phyloP scores from a whole-genome alignment of 345 rosid species.

The Ceriops decandra region DNA sequence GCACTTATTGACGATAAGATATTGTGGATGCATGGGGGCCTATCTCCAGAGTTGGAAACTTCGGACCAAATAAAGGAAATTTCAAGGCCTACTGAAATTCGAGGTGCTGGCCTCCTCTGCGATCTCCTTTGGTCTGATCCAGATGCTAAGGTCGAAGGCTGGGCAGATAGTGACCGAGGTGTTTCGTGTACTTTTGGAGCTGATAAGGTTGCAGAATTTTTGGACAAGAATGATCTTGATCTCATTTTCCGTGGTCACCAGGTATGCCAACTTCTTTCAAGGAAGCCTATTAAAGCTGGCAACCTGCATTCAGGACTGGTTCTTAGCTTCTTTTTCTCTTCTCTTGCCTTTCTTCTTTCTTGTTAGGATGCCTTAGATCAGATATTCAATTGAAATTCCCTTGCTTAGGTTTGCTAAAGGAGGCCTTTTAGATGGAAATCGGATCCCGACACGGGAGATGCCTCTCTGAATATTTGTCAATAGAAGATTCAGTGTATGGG shows the following conservation, averaged over 20 bases:
- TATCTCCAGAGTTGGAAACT: constrained; percentile 72
- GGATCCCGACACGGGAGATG: too few relatives aligned
- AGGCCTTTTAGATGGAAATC: too few relatives aligned
- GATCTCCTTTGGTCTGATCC: constrained; percentile 99
- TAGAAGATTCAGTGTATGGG: too few relatives aligned
- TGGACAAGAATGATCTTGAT: constrained; percentile 89
- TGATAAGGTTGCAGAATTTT: constrained; percentile 70
- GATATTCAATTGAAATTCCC: background rate
- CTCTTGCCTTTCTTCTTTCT: background rate
- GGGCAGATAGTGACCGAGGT: constrained; percentile 89
- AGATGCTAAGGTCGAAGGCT: constrained; percentile 59
- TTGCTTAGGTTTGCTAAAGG: background rate
- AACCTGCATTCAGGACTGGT: too few relatives aligned
- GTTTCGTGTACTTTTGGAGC: constrained; percentile 92
- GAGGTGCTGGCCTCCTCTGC: constrained; percentile 86
- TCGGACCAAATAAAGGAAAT: constrained; percentile 73
- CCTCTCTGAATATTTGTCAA: too few relatives aligned
- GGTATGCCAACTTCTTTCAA: constrained; percentile 36
- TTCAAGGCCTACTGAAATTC: constrained; percentile 82
- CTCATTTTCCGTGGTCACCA: constrained; percentile 98
- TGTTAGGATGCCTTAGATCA: background rate
- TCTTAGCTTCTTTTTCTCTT: too few relatives aligned
- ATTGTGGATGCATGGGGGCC: constrained; percentile 96
- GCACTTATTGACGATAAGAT: constrained; percentile 88
- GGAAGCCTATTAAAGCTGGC: background rate